Evolutionary conservation across 257 asterid genomes (phyloP).

Genomic region (Capsicum chinense): DNA sequence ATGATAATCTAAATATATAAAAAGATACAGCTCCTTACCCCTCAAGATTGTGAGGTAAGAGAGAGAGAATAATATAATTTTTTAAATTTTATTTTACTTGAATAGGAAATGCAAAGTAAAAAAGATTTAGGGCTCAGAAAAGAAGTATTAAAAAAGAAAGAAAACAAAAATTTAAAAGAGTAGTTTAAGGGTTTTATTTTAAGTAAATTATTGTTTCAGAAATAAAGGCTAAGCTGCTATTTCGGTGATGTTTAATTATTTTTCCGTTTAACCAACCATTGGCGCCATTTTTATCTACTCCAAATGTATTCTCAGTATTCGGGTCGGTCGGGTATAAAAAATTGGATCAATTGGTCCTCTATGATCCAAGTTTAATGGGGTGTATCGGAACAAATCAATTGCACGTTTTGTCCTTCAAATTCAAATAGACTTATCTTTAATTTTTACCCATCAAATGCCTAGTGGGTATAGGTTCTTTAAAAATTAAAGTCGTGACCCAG

Average conservation of each 20-base stretch:
- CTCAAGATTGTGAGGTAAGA: conserved; percentile 27
- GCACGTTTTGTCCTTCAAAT: not conserved
- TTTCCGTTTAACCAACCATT: conserved; percentile 21
- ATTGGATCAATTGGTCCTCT: not conserved
- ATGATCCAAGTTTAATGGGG: not conserved
- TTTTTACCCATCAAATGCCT: not conserved
- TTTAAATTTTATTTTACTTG: not conserved
- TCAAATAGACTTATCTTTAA: not conserved
- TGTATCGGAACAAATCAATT: no score
- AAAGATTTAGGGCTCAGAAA: conserved; percentile 23
- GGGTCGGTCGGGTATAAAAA: not conserved
- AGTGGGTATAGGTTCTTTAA: not conserved
- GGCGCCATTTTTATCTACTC: conserved; percentile 1
- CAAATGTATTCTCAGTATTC: not conserved
- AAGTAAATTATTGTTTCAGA: not conserved
- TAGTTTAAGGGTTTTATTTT: conserved; percentile 28
- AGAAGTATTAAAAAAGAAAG: not conserved
- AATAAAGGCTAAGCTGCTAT: conserved; percentile 14
- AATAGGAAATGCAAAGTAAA: not conserved
- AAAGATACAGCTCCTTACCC: conserved; percentile 25
- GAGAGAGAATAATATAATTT: not conserved
- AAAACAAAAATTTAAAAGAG: not conserved
- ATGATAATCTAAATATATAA: not conserved
- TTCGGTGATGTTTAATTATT: not conserved
- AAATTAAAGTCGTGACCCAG: rapidly evolving